Evolutionary conservation across 2,329 filamentous ascomycete genomes (phyloP).

Genomic region (Passalora sequoiae): DNA sequence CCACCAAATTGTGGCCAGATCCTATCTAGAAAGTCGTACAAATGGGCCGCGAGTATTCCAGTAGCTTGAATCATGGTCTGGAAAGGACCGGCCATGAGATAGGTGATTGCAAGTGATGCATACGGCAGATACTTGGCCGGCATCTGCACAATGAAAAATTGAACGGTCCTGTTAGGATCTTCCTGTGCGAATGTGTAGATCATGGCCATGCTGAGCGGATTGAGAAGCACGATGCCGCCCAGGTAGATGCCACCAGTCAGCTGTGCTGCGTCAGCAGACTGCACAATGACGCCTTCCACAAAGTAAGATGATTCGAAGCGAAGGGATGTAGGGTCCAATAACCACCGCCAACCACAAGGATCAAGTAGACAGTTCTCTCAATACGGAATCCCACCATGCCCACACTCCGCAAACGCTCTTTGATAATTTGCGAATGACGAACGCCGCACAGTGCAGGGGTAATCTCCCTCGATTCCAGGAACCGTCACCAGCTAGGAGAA

Average conservation of each 20-base stretch:
- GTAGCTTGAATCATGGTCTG: constrained; percentile 60
- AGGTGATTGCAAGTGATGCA: constrained; percentile 68
- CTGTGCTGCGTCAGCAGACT: constrained; percentile 26
- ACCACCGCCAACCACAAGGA: constrained; percentile 51
- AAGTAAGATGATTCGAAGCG: constrained; percentile 5
- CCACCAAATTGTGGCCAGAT: constrained; percentile 86
- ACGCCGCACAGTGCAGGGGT: constrained; percentile 46
- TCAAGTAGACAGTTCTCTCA: constrained; percentile 52
- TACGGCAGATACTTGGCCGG: constrained; percentile 77
- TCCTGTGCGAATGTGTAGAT: constrained; percentile 83
- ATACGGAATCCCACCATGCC: constrained; percentile 50
- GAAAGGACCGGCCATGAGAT: constrained; percentile 60
- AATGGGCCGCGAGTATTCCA: constrained; percentile 80
- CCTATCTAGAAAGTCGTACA: constrained; percentile 83
- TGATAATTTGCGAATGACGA: constrained; percentile 49
- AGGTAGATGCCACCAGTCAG: constrained; percentile 44
- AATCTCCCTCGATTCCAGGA: constrained; percentile 52
- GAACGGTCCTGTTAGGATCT: constrained; percentile 68
- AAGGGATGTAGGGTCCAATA: constrained; percentile 60
- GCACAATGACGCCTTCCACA: constrained; percentile 3
- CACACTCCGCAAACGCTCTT: constrained; percentile 44
- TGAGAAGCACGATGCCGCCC: constrained; percentile 48
- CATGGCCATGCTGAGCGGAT: constrained; percentile 68
- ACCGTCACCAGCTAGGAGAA: constrained; percentile 48
- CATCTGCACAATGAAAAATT: constrained; percentile 77